These are phyloP conservation scores for Ceratonia siliqua DNA, from an alignment of 306 rosid genomes.

Conservation along the genomic window DNA sequence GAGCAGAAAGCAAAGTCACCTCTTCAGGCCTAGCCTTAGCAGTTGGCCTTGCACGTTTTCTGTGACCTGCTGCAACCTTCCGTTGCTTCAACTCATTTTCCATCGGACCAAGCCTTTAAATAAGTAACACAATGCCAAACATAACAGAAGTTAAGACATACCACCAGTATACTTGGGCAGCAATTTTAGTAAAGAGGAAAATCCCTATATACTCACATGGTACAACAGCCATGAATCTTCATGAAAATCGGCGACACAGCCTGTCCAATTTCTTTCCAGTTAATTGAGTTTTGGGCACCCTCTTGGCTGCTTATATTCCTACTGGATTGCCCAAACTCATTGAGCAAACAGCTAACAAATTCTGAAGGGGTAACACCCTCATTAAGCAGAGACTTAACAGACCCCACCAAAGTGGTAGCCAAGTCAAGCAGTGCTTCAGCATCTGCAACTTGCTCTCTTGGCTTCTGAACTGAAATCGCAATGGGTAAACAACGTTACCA, in stretches of 20 bases:
- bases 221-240: conserved; percentile 58
- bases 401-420: conserved; percentile 52
- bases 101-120: conserved; percentile 84
- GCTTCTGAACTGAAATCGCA: conserved; percentile 62
- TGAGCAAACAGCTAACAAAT: conserved; percentile 57
- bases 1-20: conserved; percentile 42
- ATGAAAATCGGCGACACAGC: conserved; percentile 55
- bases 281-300: conserved; percentile 16
- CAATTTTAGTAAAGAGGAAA: not conserved
- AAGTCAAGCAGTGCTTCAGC: conserved; percentile 76
- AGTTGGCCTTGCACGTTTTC: conserved; percentile 45
- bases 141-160: not conserved
- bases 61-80: conserved; percentile 32
- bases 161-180: not conserved
- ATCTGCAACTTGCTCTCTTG: conserved; percentile 86
- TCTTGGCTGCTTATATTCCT: not conserved
- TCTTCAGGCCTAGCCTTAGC: conserved; percentile 62
- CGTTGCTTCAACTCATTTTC: conserved; percentile 64
- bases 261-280: conserved; percentile 60
- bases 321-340: conserved; percentile 41
- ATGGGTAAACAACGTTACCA: not conserved
- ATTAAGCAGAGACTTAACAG: conserved; percentile 59
- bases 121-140: not conserved
- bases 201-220: conserved; percentile 55
- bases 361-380: conserved; percentile 72